Conservation (phyloP, 345 rosid species). For the Xanthoceras sorbifolium region DNA sequence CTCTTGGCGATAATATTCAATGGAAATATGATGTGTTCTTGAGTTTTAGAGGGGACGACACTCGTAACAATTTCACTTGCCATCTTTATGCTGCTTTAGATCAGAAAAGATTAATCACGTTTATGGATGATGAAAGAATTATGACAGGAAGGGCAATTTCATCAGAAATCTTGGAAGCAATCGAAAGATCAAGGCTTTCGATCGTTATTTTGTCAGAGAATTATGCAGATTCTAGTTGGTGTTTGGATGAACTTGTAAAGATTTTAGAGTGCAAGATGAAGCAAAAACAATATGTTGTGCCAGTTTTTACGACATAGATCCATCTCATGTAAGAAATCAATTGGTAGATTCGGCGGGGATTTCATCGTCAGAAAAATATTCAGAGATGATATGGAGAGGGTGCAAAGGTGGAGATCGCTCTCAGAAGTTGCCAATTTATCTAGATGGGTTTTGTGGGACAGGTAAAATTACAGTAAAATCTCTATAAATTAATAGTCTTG, state of each 20-base stretch:
- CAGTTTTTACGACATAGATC: not conserved
- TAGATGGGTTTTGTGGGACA: slow-evolving; percentile 19
- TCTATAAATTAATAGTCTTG: too few species aligned
- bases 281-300: not conserved
- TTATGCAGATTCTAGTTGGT: slow-evolving; percentile 34
- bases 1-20: not conserved
- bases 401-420: slow-evolving; percentile 25
- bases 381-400: slow-evolving; percentile 13
- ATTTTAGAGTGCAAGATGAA: slow-evolving; percentile 20
- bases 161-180: slow-evolving; percentile 25
- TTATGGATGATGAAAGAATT: slow-evolving; percentile 27
- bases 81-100: slow-evolving; percentile 29
- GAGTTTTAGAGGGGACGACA: slow-evolving; percentile 40
- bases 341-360: not conserved
- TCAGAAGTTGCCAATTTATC: slow-evolving; percentile 15
- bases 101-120: slow-evolving; percentile 15
- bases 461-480: slow-evolving; percentile 20
- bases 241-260: slow-evolving; percentile 37
- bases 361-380: slow-evolving; percentile 4
- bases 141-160: slow-evolving; percentile 23
- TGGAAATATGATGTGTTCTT: slow-evolving; percentile 38
- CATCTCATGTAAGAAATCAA: slow-evolving; percentile 19
- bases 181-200: slow-evolving; percentile 27
- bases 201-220: slow-evolving; percentile 23
- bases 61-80: slow-evolving; percentile 31